Base-by-base conservation (phyloP, 1,284 basidiomycete genomes). In the Amylostereum areolatum region DNA sequence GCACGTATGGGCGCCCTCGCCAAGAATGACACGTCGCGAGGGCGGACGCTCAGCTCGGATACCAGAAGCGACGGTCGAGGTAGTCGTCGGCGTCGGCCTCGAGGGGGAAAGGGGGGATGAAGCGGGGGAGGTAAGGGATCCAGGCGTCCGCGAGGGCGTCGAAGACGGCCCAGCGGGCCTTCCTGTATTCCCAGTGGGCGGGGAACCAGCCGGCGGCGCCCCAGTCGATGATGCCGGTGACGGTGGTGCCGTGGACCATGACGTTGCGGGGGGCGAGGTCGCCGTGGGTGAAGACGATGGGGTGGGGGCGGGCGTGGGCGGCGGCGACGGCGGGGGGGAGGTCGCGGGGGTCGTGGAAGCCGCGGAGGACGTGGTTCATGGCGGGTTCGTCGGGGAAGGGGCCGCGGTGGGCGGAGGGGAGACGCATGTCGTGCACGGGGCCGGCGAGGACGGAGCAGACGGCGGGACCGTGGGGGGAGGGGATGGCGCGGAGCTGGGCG, bases 211-310 rank as follows among this genome's bases (percentile, higher is more conserved):
- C 55, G 5, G 27, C 33, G 12, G 12, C n/a, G 11, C 51, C 51
- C 51, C 55, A 53, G 31, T 52, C 47, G 39, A 55, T 34, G n/a
- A 44, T 43, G 30, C 18, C 58, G 27, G 53, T 27, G 25, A 49
- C 12, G 27, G 12, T 37, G 10, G 42, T 47, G 25, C 42, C 49
- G 6, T 49, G 18, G n/a, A 55, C 45, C n/a, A 57, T 35, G 40
- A 57, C 50, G 48, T 57, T 57, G 12, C 51, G 37, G 8, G 46
- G 43, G 7, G 46, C 28, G 29, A 57, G 37, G 35, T 57, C 55
- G 31, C 49, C 49, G 36, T 55, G 55, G n/a, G 46, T 45, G 29
- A 52, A 39, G n/a, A 39, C 24, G 29, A 45, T 24, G 33, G 10
- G 29, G 28, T 51, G 40, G 1, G 24, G 29, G 9, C 31, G 43